Base-by-base conservation (phyloP, 352 stramenopile genomes). In the Globisporangium acanthophoron region DNA sequence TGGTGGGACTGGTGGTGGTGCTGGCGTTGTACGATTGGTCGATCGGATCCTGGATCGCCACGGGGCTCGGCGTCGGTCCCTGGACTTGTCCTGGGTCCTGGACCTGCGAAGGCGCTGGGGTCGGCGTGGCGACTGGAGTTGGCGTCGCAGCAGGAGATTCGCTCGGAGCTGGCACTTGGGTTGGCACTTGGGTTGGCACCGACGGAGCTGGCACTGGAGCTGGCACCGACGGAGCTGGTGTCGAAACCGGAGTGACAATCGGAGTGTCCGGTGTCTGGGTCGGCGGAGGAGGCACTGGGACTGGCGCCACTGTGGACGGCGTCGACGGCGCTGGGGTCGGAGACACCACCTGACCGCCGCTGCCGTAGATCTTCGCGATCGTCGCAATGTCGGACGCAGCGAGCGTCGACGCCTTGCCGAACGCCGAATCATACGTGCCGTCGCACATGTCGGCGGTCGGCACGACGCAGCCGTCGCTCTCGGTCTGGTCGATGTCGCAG, bases 401-500 rank as follows among this genome's bases (percentile, higher is more conserved):
- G 3, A 67, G 50, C 9, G 33, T 50, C n/a, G 50, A 24, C 18
- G 61, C 61, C 33, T 29, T 51, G n/a, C 61, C 61, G 18, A 67
- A 67, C 7, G 41, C 15, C 1, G 16, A 1, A n/a, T 67, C 56
- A 16, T 39, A 27, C 4, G 16, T 16, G 3, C n/a, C 11, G 47
- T 67, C 57, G 27, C 61, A 67, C 47, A 60, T 58, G 37, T 52
- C 61, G 20, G 55, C 35, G 20, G 61, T 67, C 6, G 61, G 61
- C 33, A 64, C 57, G 33, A 66, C 60, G 43, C 60, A 66, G 21
- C 60, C 60, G 7, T 66, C 60, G 43, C 35, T 56, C 39, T 67
- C 46, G 45, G 64, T 71, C 61, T 78, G 46, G 53, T 74, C 67
- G 21, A 78, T 67, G 56, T 78, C 70, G 46, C 70, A 78, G 61